A percentile compares a stretch with the other conserved stretches of the same genome.
Evolutionary conservation across 768 basidiomycete species (phyloP).

Genomic region (Kwoniella heveanensis): DNA sequence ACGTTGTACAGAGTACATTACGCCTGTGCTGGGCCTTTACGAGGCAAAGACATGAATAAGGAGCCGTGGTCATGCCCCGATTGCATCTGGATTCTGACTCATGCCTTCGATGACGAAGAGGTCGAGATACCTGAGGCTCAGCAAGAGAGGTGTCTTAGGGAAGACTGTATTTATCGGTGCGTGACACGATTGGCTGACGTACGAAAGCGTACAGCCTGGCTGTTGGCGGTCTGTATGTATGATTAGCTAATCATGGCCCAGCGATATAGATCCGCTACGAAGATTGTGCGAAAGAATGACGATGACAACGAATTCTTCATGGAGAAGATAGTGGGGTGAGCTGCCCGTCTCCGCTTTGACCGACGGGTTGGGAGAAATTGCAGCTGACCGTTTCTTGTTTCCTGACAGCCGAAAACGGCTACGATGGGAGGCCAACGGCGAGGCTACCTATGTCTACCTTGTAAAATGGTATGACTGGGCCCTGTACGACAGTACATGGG

Average conservation of each 20-base stretch:
- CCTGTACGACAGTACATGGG: constrained; percentile 29
- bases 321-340: constrained; percentile 18
- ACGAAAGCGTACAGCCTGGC: too few relatives aligned
- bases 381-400: not conserved
- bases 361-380: not conserved
- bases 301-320: constrained; percentile 20
- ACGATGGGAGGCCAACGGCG: constrained; percentile 3
- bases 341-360: not conserved
- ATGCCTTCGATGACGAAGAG: not conserved
- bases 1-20: constrained; percentile 16
- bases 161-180: constrained; percentile 24
- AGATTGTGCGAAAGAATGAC: constrained; percentile 19
- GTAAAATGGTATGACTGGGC: constrained; percentile 28
- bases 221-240: not conserved
- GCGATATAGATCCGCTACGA: constrained; percentile 6
- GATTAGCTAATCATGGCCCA: not conserved
- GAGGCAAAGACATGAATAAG: constrained; percentile 13
- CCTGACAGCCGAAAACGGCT: constrained; percentile 16
- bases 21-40: constrained; percentile 23
- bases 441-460: constrained; percentile 17
- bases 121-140: constrained; percentile 9
- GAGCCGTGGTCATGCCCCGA: constrained; percentile 28
- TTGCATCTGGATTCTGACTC: constrained; percentile 10
- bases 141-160: constrained; percentile 23
- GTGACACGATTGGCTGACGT: too few relatives aligned